Conservation (phyloP, 805 yeast genomes). For the Blastobotrys robertii region DNA sequence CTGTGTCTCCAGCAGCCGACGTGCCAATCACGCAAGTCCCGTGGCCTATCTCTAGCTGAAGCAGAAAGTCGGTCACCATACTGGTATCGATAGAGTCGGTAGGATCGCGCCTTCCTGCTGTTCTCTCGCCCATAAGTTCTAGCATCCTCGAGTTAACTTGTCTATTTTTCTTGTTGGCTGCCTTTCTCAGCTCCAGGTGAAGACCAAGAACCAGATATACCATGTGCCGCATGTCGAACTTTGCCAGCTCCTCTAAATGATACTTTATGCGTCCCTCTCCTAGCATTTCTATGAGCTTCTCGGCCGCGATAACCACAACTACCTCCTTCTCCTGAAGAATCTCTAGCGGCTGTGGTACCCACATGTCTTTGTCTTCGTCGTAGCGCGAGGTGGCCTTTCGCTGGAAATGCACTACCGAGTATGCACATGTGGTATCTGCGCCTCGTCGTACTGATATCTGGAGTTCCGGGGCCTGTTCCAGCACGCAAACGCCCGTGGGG, state of each 20-base stretch:
- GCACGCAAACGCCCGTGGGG: not conserved
- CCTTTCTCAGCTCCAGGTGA: conserved; percentile 3
- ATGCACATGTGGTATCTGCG: conserved; percentile 2
- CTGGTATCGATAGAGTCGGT: not conserved
- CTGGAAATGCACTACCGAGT: conserved; percentile 4
- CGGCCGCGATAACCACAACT: conserved; percentile 1
- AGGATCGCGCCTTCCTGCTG: not conserved
- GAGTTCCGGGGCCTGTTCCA: not conserved
- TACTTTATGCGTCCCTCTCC: not conserved
- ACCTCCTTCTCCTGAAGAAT: conserved; percentile 7
- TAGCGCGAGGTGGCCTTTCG: conserved; percentile 11
- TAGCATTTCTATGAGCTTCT: not conserved
- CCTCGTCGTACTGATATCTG: not conserved
- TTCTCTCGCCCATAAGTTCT: conserved; percentile 5
- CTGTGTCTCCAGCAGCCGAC: conserved; percentile 6
- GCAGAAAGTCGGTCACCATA: not conserved
- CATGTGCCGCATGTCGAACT: conserved; percentile 3
- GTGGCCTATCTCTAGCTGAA: conserved; percentile 7
- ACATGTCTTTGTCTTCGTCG: conserved; percentile 14
- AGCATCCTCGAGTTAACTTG: conserved; percentile 10
- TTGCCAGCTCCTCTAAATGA: conserved; percentile 2
- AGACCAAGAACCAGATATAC: conserved; percentile 15
- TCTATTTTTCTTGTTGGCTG: conserved; percentile 5
- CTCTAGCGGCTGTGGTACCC: conserved; percentile 8
- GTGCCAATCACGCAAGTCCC: conserved; percentile 9